Base-by-base conservation (phyloP, 2,329 filamentous ascomycete species). In the Claviceps arundinis region DNA sequence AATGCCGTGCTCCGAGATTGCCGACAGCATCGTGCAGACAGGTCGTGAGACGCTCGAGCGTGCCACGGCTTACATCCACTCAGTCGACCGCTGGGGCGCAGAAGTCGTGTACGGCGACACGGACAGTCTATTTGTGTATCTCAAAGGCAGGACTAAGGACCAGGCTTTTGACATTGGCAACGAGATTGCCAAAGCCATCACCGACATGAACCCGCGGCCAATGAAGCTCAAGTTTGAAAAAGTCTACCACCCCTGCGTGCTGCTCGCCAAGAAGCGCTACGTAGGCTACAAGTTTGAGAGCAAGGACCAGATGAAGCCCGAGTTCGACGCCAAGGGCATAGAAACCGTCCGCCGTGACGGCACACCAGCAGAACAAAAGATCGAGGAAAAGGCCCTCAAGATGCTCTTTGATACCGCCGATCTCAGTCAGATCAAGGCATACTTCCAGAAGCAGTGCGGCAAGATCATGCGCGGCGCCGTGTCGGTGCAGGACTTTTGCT, bases 21-120 rank as follows among this genome's bases (percentile, higher is more conserved):
- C 93, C 7, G 93, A 98, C 70, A 95, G 89, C 67, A 98, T 98
- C 61, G 93, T 98, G 0, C 91, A 98, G 66, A 95, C 91, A 0
- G 93, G 87, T 0, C 82, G 93, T 13, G 93, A 98, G 68, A 98
- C 91, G 0, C 78, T 98, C 0, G 93, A 98, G 66, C 89, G 89
- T 55, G 87, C 93, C 2, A 95, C 97, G 56, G 89, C 89, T 0
- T 75, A 90, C 52, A 97, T 98, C 40, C 93, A 98, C 62, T 89
- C 88, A 0, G 82, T 90, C 13, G 78, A 84, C 57, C 78, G 80
- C 55, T 98, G 94, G 94, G 85, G 84, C 9, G 93, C 93, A 1
- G 93, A 98, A 68, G 93, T 98, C 0, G 91, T 98, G 0, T 98
- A 98, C 60, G 94, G 93, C 52, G 93, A 98, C 65, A 98, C 94